Evolutionary conservation across 2,329 filamentous ascomycete species (phyloP).

Genomic region (Podosphaera xanthii): DNA sequence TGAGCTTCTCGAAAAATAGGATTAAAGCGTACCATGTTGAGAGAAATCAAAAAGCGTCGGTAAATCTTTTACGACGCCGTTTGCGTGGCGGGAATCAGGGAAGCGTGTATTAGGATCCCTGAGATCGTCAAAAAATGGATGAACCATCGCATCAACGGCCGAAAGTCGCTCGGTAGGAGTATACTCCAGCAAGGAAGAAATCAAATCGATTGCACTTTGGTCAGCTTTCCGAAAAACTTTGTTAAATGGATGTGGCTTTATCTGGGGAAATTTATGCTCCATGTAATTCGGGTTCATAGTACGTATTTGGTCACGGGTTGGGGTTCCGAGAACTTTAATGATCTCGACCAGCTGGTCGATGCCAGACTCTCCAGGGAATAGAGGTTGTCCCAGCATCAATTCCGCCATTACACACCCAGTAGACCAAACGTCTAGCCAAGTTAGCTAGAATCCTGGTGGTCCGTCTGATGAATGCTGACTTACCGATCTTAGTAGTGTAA

Average conservation of each 20-base stretch:
- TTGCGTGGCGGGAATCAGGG: slow-evolving; percentile 80
- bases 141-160: slow-evolving; percentile 89
- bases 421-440: slow-evolving; percentile 72
- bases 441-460: slow-evolving; percentile 4
- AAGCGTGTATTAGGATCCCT: slow-evolving; percentile 76
- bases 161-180: slow-evolving; percentile 88
- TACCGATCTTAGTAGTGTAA: slow-evolving; percentile 99
- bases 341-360: slow-evolving; percentile 98
- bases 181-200: slow-evolving; percentile 84
- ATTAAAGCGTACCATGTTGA: slow-evolving; percentile 52
- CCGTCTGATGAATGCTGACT: slow-evolving; percentile 15
- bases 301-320: slow-evolving; percentile 90
- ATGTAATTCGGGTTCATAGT: slow-evolving; percentile 99
- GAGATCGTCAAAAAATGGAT: slow-evolving; percentile 95
- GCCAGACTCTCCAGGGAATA: slow-evolving; percentile 94
- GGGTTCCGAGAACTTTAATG: slow-evolving; percentile 94
- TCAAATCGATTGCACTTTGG: slow-evolving; percentile 77
- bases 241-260: slow-evolving; percentile 97
- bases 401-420: slow-evolving; percentile 99
- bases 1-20: not conserved
- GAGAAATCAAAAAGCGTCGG: slow-evolving; percentile 84
- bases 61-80: slow-evolving; percentile 56
- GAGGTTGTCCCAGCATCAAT: slow-evolving; percentile 90
- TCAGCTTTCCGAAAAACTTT: slow-evolving; percentile 98
- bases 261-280: slow-evolving; percentile 99